Evolutionary conservation across 1,284 basidiomycete genomes (phyloP).

Genomic region (Moesziomyces sp.): DNA sequence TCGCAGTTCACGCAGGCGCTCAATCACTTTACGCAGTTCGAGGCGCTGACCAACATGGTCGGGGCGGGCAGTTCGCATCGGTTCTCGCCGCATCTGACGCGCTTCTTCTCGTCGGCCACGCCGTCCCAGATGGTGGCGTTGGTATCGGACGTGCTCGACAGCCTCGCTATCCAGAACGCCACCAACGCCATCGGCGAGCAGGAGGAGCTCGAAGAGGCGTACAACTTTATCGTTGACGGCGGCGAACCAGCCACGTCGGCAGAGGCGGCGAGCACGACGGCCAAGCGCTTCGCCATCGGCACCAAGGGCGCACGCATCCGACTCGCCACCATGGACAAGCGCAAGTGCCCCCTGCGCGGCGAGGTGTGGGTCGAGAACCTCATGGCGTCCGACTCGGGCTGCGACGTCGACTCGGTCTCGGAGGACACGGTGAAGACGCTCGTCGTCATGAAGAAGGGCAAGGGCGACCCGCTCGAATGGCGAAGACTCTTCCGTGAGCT

Average conservation of each 20-base stretch:
- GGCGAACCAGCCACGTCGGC: conserved; percentile 8
- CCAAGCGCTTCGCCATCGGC: conserved; percentile 34
- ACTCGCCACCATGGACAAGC: conserved; percentile 58
- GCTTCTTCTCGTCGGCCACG: conserved; percentile 57
- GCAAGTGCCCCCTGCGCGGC: conserved; percentile 65
- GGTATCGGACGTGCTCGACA: conserved; percentile 40
- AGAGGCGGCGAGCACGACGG: conserved; percentile 12
- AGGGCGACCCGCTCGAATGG: conserved; percentile 69
- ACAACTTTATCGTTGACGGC: conserved; percentile 46
- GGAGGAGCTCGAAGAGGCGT: conserved; percentile 53
- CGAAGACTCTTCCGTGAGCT: conserved; percentile 64
- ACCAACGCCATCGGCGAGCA: conserved; percentile 57
- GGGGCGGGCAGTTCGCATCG: conserved; percentile 37
- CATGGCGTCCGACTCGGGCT: conserved; percentile 13
- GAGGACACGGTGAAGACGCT: conserved; percentile 38
- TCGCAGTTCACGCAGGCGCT: conserved; percentile 64
- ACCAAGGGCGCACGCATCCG: conserved; percentile 58
- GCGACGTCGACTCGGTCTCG: conserved; percentile 8
- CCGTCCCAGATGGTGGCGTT: conserved; percentile 42
- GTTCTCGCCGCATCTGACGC: conserved; percentile 64
- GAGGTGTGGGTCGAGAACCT: conserved; percentile 61
- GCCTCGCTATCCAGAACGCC: conserved; percentile 46
- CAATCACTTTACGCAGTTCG: conserved; percentile 58
- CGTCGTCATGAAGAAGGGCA: conserved; percentile 65
- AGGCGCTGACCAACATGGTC: conserved; percentile 41